Evolutionary conservation across 1,284 basidiomycete genomes (phyloP).

Genomic region (Polyporus tsugae): DNA sequence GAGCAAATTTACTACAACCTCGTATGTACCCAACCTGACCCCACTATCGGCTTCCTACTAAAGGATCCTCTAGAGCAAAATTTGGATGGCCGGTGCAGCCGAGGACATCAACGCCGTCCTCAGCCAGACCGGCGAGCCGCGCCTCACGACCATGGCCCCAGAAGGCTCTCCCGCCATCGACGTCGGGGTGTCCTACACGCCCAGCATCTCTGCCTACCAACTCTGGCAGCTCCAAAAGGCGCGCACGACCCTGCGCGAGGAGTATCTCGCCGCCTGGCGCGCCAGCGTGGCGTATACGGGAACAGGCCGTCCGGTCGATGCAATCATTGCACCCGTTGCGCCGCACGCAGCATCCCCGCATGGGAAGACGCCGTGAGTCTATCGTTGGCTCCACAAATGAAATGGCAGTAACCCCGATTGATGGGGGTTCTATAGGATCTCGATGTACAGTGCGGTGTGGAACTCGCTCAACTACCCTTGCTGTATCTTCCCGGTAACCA

Average conservation of each 20-base stretch:
- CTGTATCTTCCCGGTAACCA: conserved; percentile 73
- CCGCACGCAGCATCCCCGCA: conserved; percentile 62
- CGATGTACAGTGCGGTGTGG: conserved; percentile 59
- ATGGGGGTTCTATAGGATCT: conserved; percentile 22
- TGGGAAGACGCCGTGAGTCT: conserved; percentile 52
- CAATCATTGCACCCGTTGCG: conserved; percentile 65
- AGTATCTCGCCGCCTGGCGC: conserved; percentile 66
- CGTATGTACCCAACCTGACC: conserved; percentile 56
- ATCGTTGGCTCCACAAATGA: not conserved
- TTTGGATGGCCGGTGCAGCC: conserved; percentile 35
- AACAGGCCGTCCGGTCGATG: conserved; percentile 71
- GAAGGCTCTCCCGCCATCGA: conserved; percentile 31
- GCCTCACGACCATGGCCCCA: conserved; percentile 48
- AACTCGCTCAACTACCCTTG: conserved; percentile 78
- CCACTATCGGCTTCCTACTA: not conserved
- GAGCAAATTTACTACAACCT: conserved; percentile 58
- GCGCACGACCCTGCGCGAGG: conserved; percentile 53
- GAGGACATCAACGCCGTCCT: conserved; percentile 53
- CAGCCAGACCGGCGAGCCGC: conserved; percentile 33
- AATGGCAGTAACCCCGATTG: not conserved
- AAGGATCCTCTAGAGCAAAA: conserved; percentile 15
- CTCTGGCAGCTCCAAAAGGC: conserved; percentile 65
- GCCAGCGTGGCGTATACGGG: conserved; percentile 54
- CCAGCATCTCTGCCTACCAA: conserved; percentile 50
- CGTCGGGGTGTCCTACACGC: conserved; percentile 30